These are phyloP conservation scores for Colletotrichum sp. DNA, from an alignment of 2,329 filamentous ascomycete genomes.

Conservation along the genomic window DNA sequence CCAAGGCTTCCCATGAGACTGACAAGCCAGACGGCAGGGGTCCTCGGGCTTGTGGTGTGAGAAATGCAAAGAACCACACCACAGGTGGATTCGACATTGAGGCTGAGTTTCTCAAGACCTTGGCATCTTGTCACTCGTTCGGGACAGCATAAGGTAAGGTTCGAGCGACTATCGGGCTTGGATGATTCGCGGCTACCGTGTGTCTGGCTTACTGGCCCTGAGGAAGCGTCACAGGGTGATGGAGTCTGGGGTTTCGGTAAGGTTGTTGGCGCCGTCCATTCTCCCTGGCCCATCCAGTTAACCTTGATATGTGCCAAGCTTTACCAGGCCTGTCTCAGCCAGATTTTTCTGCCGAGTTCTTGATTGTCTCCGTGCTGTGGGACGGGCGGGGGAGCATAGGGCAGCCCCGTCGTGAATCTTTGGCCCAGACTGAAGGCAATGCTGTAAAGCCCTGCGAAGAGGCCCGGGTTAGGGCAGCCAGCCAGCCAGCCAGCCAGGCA, in stretches of 20 bases:
- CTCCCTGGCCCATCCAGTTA: background rate
- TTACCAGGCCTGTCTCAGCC: conserved; percentile 12
- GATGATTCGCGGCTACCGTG: background rate
- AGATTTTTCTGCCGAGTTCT: conserved; percentile 11
- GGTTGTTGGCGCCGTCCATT: conserved; percentile 4
- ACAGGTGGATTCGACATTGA: background rate
- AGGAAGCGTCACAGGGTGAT: background rate
- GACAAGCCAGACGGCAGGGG: background rate
- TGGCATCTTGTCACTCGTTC: conserved; percentile 1
- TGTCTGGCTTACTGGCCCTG: background rate
- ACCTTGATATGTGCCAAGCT: conserved; percentile 17
- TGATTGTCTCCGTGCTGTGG: conserved; percentile 2
- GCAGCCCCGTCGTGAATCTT: background rate
- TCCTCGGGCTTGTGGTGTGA: background rate
- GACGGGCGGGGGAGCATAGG: background rate
- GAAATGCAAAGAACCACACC: conserved; percentile 5
- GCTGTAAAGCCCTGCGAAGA: background rate
- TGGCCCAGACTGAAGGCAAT: background rate
- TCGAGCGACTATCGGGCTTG: background rate
- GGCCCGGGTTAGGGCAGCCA: background rate
- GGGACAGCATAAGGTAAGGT: background rate
- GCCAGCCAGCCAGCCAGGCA: background rate
- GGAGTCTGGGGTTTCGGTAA: background rate
- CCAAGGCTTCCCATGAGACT: conserved; percentile 4
- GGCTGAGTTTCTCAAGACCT: conserved; percentile 9